These are phyloP conservation scores for Coprinopsis strossmayeri DNA, from an alignment of 768 basidiomycete genomes.

Conservation along the genomic window DNA sequence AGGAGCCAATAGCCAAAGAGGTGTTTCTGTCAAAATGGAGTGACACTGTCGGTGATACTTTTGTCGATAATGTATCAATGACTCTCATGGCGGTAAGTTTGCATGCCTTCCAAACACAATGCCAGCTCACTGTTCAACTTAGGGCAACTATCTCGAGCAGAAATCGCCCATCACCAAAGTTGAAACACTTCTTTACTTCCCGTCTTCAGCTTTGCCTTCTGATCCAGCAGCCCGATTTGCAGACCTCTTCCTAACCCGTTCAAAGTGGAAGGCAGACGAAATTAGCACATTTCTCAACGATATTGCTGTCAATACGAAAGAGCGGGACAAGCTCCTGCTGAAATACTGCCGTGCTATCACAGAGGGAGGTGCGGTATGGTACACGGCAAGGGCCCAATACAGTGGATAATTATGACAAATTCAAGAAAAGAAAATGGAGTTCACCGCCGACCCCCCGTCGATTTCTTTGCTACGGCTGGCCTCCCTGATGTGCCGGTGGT, in stretches of 20 bases:
- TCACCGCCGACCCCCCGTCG: background rate
- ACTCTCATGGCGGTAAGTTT: conserved; percentile 58
- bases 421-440: no score
- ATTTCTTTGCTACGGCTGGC: no score
- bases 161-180: conserved; percentile 26
- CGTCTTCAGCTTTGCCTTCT: conserved; percentile 63
- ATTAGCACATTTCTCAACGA: conserved; percentile 78
- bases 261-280: conserved; percentile 73
- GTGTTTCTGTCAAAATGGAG: conserved; percentile 67
- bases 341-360: conserved; percentile 81
- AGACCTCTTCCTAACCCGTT: conserved; percentile 79
- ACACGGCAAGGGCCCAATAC: conserved; percentile 64
- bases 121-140: conserved; percentile 5
- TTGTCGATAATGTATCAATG: conserved; percentile 55
- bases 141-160: conserved; percentile 73
- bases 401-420: conserved; percentile 28
- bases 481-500: no score
- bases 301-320: conserved; percentile 78
- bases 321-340: conserved; percentile 79
- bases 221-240: conserved; percentile 79
- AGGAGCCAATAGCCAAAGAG: conserved; percentile 54
- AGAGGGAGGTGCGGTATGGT: conserved; percentile 62
- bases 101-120: background rate
- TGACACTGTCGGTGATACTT: conserved; percentile 69
- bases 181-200: conserved; percentile 62